A percentile compares a stretch with the other conserved stretches of the same genome.
Conservation (phyloP, 83 land plant species). For the Picea mariana region DNA sequence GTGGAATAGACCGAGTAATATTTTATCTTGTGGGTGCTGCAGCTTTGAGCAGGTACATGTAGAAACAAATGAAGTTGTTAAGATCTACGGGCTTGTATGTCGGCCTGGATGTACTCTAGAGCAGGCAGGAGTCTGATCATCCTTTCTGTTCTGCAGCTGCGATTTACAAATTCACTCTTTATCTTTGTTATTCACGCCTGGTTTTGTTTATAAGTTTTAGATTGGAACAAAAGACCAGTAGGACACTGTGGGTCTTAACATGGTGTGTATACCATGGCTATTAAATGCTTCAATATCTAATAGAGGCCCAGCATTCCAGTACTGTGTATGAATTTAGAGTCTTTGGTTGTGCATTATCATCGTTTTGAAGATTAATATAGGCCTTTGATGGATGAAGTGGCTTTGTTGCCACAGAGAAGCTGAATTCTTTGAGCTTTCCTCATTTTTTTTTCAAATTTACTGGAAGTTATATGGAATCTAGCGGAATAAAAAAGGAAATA, state of each 20-base stretch:
- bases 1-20: too few species aligned
- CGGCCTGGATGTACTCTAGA: not conserved
- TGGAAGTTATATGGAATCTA: too few species aligned
- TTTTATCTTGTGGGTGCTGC: not conserved
- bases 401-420: too few species aligned
- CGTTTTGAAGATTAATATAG: not conserved
- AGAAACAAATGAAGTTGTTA: not conserved
- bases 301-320: slow-evolving; percentile 2
- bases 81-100: not conserved
- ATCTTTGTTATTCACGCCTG: not conserved
- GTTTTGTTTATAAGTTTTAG: slow-evolving; percentile 1
- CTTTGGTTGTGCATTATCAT: not conserved
- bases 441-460: too few species aligned
- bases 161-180: not conserved
- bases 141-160: not conserved
- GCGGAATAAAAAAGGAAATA: too few species aligned
- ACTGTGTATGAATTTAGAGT: not conserved
- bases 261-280: not conserved
- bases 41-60: not conserved
- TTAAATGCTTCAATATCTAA: slow-evolving; percentile 3
- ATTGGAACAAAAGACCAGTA: not conserved
- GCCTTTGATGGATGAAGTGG: too few species aligned
- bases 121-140: not conserved
- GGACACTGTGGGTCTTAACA: slow-evolving; percentile 3
- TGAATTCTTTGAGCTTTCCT: too few species aligned